These are phyloP conservation scores for Lachancea fermentati DNA, from an alignment of 805 yeast species.

Conservation along the genomic window DNA sequence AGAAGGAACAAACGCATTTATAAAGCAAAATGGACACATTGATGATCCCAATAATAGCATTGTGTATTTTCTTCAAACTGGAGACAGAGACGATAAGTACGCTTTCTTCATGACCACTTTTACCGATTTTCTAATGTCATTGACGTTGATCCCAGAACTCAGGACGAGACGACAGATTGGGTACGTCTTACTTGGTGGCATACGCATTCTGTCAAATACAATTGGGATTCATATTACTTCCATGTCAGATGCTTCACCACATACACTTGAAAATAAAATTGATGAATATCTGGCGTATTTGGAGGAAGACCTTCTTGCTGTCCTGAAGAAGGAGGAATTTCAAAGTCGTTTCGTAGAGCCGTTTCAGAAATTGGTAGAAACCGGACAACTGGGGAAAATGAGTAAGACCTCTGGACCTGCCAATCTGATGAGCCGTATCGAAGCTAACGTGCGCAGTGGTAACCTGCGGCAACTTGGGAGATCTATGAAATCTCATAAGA, in stretches of 20 bases:
- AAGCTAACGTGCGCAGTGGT: conserved; percentile 34
- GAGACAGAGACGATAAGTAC: conserved; percentile 36
- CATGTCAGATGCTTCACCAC: conserved; percentile 46
- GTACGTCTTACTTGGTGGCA: conserved; percentile 55
- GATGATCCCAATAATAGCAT: conserved; percentile 50
- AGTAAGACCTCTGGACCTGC: conserved; percentile 30
- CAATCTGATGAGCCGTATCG: conserved; percentile 32
- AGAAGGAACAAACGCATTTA: conserved; percentile 33
- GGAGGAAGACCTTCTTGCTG: conserved; percentile 29
- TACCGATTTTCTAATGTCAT: conserved; percentile 41
- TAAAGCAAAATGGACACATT: conserved; percentile 32
- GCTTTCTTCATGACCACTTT: conserved; percentile 41
- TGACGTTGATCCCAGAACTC: conserved; percentile 41
- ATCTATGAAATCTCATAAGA: conserved; percentile 40
- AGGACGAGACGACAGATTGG: conserved; percentile 57
- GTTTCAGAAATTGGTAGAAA: conserved; percentile 30
- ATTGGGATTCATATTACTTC: conserved; percentile 55
- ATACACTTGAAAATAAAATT: conserved; percentile 39
- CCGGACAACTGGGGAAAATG: conserved; percentile 7
- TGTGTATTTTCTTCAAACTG: conserved; percentile 53
- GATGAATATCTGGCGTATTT: conserved; percentile 43
- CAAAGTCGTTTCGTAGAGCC: conserved; percentile 30
- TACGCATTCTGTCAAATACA: conserved; percentile 44
- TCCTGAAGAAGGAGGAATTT: conserved; percentile 35
- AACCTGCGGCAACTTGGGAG: conserved; percentile 18